Conservation (phyloP, 83 land plant genomes). For the Picea abies region DNA sequence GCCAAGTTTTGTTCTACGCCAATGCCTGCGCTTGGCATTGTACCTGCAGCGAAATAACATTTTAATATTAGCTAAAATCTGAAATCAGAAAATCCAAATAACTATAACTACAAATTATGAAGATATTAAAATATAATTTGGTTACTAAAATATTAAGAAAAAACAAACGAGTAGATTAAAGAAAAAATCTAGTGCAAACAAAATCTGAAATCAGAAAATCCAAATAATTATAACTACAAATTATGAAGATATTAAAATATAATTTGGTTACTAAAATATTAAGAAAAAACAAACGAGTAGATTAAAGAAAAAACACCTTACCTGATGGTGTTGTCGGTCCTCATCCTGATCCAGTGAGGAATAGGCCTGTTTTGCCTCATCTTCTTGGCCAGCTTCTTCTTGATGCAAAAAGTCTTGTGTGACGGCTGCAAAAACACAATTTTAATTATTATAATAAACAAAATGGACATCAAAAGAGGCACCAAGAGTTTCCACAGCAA, state of each 20-base stretch:
- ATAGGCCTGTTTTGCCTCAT: slow-evolving; percentile 84
- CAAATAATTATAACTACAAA: neutral
- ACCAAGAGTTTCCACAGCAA: no score
- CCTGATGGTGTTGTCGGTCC: slow-evolving; percentile 89
- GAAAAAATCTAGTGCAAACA: no score
- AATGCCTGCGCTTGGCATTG: slow-evolving; percentile 61
- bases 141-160: neutral
- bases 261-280: no score
- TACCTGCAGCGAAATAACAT: slow-evolving; percentile 25
- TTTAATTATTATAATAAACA: no score
- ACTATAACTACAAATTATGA: slow-evolving; percentile 41
- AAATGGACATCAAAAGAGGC: no score
- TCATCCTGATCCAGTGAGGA: slow-evolving; percentile 89
- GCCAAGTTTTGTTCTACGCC: slow-evolving; percentile 54
- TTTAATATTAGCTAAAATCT: neutral
- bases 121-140: slow-evolving; percentile 19
- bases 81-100: no score
- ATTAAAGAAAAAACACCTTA: no score
- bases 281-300: no score
- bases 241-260: neutral
- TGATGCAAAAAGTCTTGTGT: slow-evolving; percentile 85
- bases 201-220: no score
- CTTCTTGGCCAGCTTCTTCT: slow-evolving; percentile 93
- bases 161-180: no score
- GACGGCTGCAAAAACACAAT: slow-evolving; percentile 52